Base-by-base conservation (phyloP, 2,329 filamentous ascomycete genomes). In the Fusarium sp. region DNA sequence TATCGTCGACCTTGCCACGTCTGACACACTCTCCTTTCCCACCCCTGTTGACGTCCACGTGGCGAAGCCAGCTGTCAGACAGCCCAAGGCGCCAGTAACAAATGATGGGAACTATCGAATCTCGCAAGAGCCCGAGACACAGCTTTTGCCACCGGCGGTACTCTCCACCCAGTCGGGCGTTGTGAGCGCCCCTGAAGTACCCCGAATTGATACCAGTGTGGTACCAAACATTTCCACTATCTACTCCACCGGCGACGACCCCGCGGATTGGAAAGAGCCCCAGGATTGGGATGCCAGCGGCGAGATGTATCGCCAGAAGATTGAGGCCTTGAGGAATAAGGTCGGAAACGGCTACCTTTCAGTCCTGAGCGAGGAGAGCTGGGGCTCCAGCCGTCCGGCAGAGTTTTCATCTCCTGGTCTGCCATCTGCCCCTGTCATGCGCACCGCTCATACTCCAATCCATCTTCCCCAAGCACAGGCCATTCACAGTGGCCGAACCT, bases 291-390 rank as follows among this genome's bases (percentile, higher is more conserved):
- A 91, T 69, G 85, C 90, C 50, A 90, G 90, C 68, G 93, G 93
- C 64, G 94, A 97, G 78, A 86, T 94, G 9, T 98, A 98, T 83
- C 91, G 93, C 67, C 94, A 94, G 81, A 97, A 97, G 82, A 93
- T 98, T 64, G 95, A 98, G 82, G 92, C 93, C 4, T 85, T 98
- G 64, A 92, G 95, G 71, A 93, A 93, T 79, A 94, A 96, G 79
- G 92, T 98, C 74, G 95, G 95, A 35, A 94, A 92, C 77, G 93
- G 92, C 41, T 99, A 97, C 89, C 88, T 99, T 43, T 95, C 92
- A 72, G 94, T 94, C 16, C 86, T 98, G 60, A 93, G 93, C 69
- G 95, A 98, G 78, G 94, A 97, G 81, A 87, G 85, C 48, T 92
- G 90, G 90, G 87, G 50, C 35, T 56, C 77, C 18, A 78, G 69